These are phyloP conservation scores for Nitzschia sp. DNA, from an alignment of 108 stramenopile species.

Conservation along the genomic window DNA sequence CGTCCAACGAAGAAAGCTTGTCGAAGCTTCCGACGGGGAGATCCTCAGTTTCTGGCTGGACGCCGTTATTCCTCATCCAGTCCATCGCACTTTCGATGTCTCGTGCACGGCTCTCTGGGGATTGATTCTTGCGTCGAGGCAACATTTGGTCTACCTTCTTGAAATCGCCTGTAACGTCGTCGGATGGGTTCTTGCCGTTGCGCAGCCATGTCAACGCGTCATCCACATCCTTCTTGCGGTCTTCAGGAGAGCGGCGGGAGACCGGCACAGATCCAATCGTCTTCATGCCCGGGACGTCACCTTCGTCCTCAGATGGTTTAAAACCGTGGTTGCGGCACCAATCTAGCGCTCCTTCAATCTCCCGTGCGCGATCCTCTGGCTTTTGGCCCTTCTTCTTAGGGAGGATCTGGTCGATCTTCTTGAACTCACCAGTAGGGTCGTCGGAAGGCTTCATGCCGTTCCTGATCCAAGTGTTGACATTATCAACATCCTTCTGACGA, in stretches of 20 bases:
- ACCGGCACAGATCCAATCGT: constrained; percentile 24
- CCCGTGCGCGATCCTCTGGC: constrained; percentile 17
- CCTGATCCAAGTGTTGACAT: constrained; percentile 29
- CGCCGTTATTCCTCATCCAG: constrained; percentile 27
- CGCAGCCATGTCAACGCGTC: constrained; percentile 28
- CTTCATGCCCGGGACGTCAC: constrained; percentile 9
- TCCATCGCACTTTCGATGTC: constrained; percentile 45
- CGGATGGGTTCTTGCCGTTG: constrained; percentile 4
- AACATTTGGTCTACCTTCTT: constrained; percentile 20
- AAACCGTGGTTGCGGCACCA: constrained; percentile 36
- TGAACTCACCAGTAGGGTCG: constrained; percentile 23
- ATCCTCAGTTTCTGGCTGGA: neutral
- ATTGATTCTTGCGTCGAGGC: neutral
- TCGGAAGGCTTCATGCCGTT: constrained; percentile 7
- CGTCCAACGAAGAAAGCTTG: neutral
- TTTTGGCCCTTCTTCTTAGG: constrained; percentile 12
- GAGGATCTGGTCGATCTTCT: constrained; percentile 29
- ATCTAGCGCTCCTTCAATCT: constrained; percentile 38
- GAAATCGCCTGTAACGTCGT: constrained; percentile 24
- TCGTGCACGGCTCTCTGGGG: constrained; percentile 26
- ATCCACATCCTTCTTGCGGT: constrained; percentile 21
- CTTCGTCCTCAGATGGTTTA: constrained; percentile 1
- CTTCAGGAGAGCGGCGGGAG: constrained; percentile 19
- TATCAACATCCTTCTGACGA: constrained; percentile 23
- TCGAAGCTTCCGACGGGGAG: constrained; percentile 8